Evolutionary conservation across 495 filamentous ascomycete species (phyloP).

Genomic region (Trichoderma virens): DNA sequence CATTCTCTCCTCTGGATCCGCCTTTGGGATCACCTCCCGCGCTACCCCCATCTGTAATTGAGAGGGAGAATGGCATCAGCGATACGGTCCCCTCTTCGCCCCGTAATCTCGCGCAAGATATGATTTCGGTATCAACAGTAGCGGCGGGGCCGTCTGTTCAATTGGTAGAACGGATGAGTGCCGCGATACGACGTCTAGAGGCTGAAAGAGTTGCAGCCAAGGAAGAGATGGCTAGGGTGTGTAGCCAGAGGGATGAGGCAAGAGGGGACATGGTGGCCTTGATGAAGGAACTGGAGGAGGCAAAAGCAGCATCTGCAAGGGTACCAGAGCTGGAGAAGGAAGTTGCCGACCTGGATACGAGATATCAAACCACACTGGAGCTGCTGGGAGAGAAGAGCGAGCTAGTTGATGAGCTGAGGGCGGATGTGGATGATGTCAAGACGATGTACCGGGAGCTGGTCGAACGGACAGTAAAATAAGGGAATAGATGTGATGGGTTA

Average conservation of each 20-base stretch:
- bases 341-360: constrained; percentile 52
- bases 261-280: constrained; percentile 81
- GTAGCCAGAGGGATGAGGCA: constrained; percentile 79
- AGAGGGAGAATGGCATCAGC: constrained; percentile 63
- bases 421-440: constrained; percentile 88
- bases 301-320: constrained; percentile 48
- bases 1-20: constrained; percentile 8
- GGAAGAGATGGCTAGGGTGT: constrained; percentile 75
- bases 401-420: constrained; percentile 78
- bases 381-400: constrained; percentile 97
- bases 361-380: constrained; percentile 87
- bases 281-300: constrained; percentile 76
- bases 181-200: constrained; percentile 82
- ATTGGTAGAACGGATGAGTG: constrained; percentile 92
- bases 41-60: constrained; percentile 31
- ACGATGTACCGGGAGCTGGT: constrained; percentile 90
- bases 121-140: constrained; percentile 80
- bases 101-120: constrained; percentile 71
- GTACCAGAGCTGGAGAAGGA: constrained; percentile 60
- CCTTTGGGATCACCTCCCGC: constrained; percentile 23
- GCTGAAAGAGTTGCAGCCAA: constrained; percentile 78
- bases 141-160: constrained; percentile 90
- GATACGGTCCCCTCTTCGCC: constrained; percentile 54
- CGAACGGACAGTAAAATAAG: constrained; percentile 57
- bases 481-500: not conserved